Evolutionary conservation across 208 protist genomes (phyloP), one percentile per base, ranked within the genome.

Genomic region (Trypanosoma grayi): DNA sequence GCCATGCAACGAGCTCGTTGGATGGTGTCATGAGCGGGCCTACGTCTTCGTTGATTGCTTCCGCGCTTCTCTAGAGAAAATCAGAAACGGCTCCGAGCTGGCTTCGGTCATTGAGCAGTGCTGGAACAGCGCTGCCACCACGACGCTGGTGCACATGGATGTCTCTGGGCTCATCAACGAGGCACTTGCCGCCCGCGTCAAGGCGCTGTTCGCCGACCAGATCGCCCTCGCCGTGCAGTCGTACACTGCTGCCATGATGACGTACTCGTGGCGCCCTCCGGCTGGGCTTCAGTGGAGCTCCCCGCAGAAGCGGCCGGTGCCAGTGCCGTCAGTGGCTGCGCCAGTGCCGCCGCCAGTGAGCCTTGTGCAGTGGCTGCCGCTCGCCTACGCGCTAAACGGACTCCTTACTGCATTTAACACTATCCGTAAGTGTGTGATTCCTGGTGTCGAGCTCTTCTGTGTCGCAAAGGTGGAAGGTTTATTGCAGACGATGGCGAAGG

Each of bases 351-450:
- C 60, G 18, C 73, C 73, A n/a, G 37, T 71, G 10, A 50, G 36
- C 47, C 80, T 95, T 43, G 41, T 78, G 40, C 70, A 85, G 52
- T 90, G 75, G 75, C 71, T 88, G 22, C 88, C 88, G 28, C 75
- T 95, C 25, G 82, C 88, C 13, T 92, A 92, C 64, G 85, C 83
- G 7, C 52, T 95, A 20, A 95, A 95, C 60, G 88, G 88, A 30
- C 39, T 82, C 14, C 70, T 92, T 18, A 62, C 75, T 25, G 77
- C 83, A 47, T 85, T 89, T 61, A 95, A 95, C 64, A 51, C 71
- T 22, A 77, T 92, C 22, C 82, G 83, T 43, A 87, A 86, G 66
- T 87, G 82, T 53, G 40, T 90, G 11, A 37, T 91, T 25, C 70
- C 79, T 0, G 85, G 83, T 9, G 56, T 90, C 36, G 74, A 81